These are phyloP conservation scores for Cyclotella choctawhatcheeana DNA, from an alignment of 108 stramenopile species.

Conservation along the genomic window DNA sequence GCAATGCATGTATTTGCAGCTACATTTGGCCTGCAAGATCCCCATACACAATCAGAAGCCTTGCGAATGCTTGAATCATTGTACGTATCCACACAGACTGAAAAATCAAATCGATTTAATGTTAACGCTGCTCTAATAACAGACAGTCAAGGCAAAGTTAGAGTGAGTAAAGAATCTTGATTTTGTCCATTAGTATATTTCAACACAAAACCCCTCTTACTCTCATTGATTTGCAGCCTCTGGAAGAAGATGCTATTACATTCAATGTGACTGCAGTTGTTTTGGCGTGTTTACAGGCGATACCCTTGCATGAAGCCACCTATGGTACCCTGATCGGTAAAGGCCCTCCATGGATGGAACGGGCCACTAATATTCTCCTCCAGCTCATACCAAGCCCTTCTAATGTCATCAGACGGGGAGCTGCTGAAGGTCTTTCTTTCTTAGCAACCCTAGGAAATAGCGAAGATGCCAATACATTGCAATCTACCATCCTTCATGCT, in stretches of 20 bases:
- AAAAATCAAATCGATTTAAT: conserved; percentile 47
- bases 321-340: conserved; percentile 72
- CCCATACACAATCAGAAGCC: conserved; percentile 75
- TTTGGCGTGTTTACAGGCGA: conserved; percentile 74
- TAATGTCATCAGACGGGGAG: conserved; percentile 68
- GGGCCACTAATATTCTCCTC: conserved; percentile 72
- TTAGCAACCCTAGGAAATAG: conserved; percentile 80
- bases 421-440: conserved; percentile 80
- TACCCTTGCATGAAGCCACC: conserved; percentile 80
- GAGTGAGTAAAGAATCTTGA: conserved; percentile 16
- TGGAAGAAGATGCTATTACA: conserved; percentile 64
- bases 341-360: conserved; percentile 90
- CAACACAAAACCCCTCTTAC: neutral
- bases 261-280: conserved; percentile 74
- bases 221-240: conserved; percentile 26
- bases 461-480: conserved; percentile 83
- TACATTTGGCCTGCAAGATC: conserved; percentile 84
- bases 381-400: conserved; percentile 69
- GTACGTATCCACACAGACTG: conserved; percentile 31
- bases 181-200: neutral
- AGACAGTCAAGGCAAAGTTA: conserved; percentile 52
- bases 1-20: conserved; percentile 86
- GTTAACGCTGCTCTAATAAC: conserved; percentile 54
- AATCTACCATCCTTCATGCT: conserved; percentile 79
- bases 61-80: conserved; percentile 66